Evolutionary conservation across 192 early-diverging fungal species (phyloP).

Genomic region (Haplosporangium gracile): DNA sequence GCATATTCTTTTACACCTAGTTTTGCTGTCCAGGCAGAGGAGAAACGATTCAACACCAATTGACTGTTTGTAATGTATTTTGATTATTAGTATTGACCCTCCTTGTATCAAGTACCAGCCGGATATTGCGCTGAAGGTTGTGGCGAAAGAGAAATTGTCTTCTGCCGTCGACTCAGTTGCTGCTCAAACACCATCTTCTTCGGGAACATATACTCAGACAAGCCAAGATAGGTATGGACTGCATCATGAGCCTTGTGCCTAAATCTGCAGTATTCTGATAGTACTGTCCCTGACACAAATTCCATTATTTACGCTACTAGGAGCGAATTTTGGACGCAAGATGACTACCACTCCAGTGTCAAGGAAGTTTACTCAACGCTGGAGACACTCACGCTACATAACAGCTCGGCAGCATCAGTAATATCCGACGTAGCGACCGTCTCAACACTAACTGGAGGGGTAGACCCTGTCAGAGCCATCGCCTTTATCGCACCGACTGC

Average conservation of each 20-base stretch:
- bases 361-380: neutral
- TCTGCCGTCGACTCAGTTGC: neutral
- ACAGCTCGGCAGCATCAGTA: neutral
- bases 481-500: neutral
- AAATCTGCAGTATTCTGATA: neutral
- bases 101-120: constrained; percentile 33
- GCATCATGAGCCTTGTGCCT: neutral
- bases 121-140: constrained; percentile 15
- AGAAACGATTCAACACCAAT: neutral
- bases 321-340: neutral
- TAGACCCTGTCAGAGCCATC: neutral
- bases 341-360: neutral
- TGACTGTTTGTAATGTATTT: neutral
- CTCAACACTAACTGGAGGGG: neutral
- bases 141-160: neutral
- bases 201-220: neutral
- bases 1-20: too few relatives aligned
- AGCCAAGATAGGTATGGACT: neutral
- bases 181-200: neutral
- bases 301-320: neutral
- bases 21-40: neutral
- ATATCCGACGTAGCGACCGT: neutral
- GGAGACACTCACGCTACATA: neutral
- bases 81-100: constrained; percentile 23
- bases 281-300: neutral